Conservation (phyloP, 768 basidiomycete species). For the Plicaturopsis crispa region DNA sequence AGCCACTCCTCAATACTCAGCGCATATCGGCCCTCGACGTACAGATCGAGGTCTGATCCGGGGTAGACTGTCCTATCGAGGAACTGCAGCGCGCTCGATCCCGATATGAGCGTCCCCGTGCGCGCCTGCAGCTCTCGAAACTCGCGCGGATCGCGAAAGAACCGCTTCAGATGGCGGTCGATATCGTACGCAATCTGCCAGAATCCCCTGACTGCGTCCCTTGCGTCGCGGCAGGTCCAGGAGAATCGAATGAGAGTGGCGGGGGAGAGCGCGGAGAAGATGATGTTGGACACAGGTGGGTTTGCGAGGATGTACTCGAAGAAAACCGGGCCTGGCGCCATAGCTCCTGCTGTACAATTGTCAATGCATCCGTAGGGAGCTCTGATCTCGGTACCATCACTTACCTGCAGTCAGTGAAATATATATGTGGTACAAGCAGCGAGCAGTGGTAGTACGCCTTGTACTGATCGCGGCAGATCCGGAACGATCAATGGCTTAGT, state of each 20-base stretch:
- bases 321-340: no score
- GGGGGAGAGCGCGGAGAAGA: slow-evolving; percentile 12
- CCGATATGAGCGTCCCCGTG: slow-evolving; percentile 28
- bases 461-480: no score
- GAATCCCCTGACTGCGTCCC: not conserved
- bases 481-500: no score
- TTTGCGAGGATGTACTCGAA: no score
- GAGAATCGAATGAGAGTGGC: slow-evolving; percentile 16
- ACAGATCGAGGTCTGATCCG: slow-evolving; percentile 30
- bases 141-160: slow-evolving; percentile 21
- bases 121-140: slow-evolving; percentile 30
- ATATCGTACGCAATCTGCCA: slow-evolving; percentile 21
- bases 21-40: slow-evolving; percentile 18
- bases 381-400: no score
- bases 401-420: no score
- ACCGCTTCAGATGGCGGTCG: slow-evolving; percentile 23
- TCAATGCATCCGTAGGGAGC: no score
- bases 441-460: no score
- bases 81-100: slow-evolving; percentile 33
- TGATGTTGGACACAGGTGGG: not conserved
- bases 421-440: no score
- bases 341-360: no score
- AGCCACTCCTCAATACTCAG: slow-evolving; percentile 21
- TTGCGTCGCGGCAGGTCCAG: slow-evolving; percentile 11
- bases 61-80: slow-evolving; percentile 27